These are phyloP conservation scores for Paraphaeosphaeria minitans DNA, from an alignment of 2,329 filamentous ascomycete genomes.

Conservation along the genomic window DNA sequence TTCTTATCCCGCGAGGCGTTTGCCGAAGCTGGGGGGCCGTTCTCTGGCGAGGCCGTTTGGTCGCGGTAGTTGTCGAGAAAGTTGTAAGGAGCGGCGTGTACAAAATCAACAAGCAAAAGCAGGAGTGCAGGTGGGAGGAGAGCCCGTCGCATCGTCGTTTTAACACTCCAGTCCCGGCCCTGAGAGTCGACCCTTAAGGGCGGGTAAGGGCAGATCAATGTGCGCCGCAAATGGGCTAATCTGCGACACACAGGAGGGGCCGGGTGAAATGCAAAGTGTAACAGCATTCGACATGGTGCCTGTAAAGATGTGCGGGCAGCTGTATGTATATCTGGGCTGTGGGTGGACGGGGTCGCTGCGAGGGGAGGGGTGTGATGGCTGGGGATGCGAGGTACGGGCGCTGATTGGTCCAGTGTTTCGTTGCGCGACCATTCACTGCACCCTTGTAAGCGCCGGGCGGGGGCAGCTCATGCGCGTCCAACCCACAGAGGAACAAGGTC, in stretches of 20 bases:
- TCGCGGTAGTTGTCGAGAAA: slow-evolving; percentile 15
- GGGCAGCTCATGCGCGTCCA: slow-evolving; percentile 22
- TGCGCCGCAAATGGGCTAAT: slow-evolving; percentile 16
- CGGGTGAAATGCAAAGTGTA: slow-evolving; percentile 31
- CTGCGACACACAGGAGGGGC: slow-evolving; percentile 35
- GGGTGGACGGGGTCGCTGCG: slow-evolving; percentile 4
- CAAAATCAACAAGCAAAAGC: slow-evolving; percentile 7
- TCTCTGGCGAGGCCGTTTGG: slow-evolving; percentile 33
- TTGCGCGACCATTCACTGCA: slow-evolving; percentile 38
- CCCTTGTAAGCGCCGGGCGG: slow-evolving; percentile 41
- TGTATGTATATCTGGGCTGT: slow-evolving; percentile 29
- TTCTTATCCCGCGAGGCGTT: slow-evolving; percentile 45
- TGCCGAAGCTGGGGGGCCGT: slow-evolving; percentile 36
- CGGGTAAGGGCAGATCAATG: slow-evolving; percentile 22
- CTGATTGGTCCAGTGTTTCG: slow-evolving; percentile 41
- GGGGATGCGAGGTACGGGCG: slow-evolving; percentile 15
- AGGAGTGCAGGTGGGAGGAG: slow-evolving; percentile 12
- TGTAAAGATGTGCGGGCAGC: slow-evolving; percentile 23
- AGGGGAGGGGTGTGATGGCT: slow-evolving; percentile 29
- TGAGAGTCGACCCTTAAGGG: slow-evolving; percentile 12
- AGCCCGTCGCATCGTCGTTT: slow-evolving; percentile 10
- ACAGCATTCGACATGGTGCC: slow-evolving; percentile 30
- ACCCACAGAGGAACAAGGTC: slow-evolving; percentile 5
- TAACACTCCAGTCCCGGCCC: slow-evolving; percentile 2
- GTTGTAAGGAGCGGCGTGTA: slow-evolving; percentile 15